Evolutionary conservation across 495 filamentous ascomycete genomes (phyloP), one percentile per base, ranked within the genome.

Genomic region (Cairneyella variabilis): DNA sequence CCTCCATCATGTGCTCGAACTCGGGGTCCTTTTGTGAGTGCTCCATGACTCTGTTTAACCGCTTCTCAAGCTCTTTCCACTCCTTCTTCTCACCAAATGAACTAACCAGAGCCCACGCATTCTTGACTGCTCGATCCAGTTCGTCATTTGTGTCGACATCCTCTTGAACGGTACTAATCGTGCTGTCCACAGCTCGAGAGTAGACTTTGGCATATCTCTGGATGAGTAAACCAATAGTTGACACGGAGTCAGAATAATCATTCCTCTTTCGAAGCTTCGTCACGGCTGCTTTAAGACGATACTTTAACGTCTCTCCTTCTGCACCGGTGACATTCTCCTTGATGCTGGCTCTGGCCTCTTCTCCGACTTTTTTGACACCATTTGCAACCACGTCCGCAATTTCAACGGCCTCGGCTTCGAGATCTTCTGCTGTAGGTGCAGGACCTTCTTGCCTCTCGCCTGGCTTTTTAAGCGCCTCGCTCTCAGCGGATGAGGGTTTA

Each of bases 191-290:
- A 3, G 83, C 86, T 51, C 78, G 81, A 3, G 89, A 85, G 64
- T 96, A 96, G 11, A 83, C 69, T 56, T 82, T 75, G 23, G 83
- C 86, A 62, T 96, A 96, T 28, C 84, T 80, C 61, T 89, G 82
- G 39, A 96, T 74, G 39, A 97, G 73, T 3, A 86, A 69, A 3
- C 82, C 78, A 36, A 97, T 62, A 0, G 86, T 91, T 1, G 86
- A 85, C 3, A 96, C 89, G 0, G 90, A 95, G 49, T 95, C 84
- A 0, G 83, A 82, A 64, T 96, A 96, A 61, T 95, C 89, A 21
- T 76, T 78, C 14, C 88, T 81, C 59, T 88, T 74, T 22, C 90
- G 75, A 16, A 97, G 76, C 45, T 83, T 88, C 21, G 79, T 27
- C n/a, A 97, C 83, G 0, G 84, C 79, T 56, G 84, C 74, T 67